These are phyloP conservation scores for Bidens hawaiensis DNA, from an alignment of 140 eudicot genomes.

Conservation along the genomic window DNA sequence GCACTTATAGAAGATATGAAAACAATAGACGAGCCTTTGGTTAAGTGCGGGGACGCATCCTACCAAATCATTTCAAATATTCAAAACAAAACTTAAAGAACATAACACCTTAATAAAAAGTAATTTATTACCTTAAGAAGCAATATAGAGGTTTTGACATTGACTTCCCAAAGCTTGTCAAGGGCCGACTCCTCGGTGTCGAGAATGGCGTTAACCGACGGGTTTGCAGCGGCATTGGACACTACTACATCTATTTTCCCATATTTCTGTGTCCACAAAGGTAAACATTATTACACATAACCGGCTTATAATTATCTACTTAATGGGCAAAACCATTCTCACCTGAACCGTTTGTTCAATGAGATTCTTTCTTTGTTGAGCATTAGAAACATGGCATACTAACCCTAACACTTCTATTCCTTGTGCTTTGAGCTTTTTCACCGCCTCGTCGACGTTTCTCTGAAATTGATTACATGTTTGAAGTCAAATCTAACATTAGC, in stretches of 20 bases:
- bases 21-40: too few species aligned
- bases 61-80: constrained; percentile 11
- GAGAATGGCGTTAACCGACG: constrained; percentile 49
- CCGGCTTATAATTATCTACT: too few species aligned
- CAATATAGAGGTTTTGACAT: constrained; percentile 70
- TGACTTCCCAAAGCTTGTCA: constrained; percentile 85
- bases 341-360: constrained; percentile 63
- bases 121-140: constrained; percentile 54
- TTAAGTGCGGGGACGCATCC: constrained; percentile 73
- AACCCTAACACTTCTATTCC: constrained; percentile 74
- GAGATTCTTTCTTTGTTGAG: constrained; percentile 66
- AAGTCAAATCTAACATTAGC: background rate
- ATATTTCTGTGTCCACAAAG: constrained; percentile 50
- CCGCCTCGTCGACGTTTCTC: constrained; percentile 84
- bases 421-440: constrained; percentile 46
- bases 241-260: constrained; percentile 78
- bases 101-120: background rate
- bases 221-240: too few species aligned
- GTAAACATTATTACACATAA: background rate
- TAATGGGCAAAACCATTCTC: background rate
- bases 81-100: background rate
- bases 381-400: constrained; percentile 83
- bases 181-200: constrained; percentile 62
- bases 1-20: constrained; percentile 52
- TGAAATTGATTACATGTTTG: constrained; percentile 19